A percentile compares a stretch with the other conserved stretches of the same genome.
phyloP scores from a whole-genome alignment of 2,329 filamentous ascomycete species.

The Herpotrichia juniperi region DNA sequence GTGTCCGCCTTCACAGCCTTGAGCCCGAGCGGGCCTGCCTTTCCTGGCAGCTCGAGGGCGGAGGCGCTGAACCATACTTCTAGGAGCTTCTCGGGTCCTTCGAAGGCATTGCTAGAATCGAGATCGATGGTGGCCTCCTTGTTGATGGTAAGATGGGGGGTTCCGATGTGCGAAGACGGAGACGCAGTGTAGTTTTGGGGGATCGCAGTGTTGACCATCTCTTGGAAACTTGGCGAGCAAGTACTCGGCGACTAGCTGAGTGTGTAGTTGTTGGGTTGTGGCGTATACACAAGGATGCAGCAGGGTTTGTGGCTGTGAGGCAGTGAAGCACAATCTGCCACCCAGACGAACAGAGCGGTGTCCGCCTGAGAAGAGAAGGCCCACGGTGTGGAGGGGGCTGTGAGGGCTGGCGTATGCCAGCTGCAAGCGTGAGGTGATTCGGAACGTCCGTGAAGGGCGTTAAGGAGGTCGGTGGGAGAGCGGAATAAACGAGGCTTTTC shows the following conservation, averaged over 20 bases:
- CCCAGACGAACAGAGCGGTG: conserved; percentile 95
- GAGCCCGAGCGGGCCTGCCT: conserved; percentile 75
- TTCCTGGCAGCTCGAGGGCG: conserved; percentile 71
- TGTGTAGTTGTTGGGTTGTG: conserved; percentile 5
- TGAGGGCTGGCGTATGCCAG: conserved; percentile 86
- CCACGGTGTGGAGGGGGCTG: conserved; percentile 68
- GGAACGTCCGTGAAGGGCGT: conserved; percentile 74
- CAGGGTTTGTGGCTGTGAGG: conserved; percentile 32
- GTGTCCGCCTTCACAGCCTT: conserved; percentile 83
- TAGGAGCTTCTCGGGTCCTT: conserved; percentile 96
- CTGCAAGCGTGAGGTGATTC: conserved; percentile 61
- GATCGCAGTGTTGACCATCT: conserved; percentile 85
- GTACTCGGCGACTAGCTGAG: conserved; percentile 18
- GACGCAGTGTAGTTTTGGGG: conserved; percentile 83
- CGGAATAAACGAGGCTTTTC: conserved; percentile 80
- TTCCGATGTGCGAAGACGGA: conserved; percentile 75
- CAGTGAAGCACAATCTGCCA: conserved; percentile 93
- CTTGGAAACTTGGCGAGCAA: conserved; percentile 48
- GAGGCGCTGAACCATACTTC: conserved; percentile 97
- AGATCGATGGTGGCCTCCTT: conserved; percentile 90
- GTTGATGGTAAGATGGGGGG: conserved; percentile 94
- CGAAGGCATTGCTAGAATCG: conserved; percentile 95
- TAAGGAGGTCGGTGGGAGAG: conserved; percentile 90
- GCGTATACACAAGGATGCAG: conserved; percentile 16
- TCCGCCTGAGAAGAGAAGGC: conserved; percentile 97